Conservation (phyloP, 768 basidiomycete genomes). For the Pleurotus tuber-regium region DNA sequence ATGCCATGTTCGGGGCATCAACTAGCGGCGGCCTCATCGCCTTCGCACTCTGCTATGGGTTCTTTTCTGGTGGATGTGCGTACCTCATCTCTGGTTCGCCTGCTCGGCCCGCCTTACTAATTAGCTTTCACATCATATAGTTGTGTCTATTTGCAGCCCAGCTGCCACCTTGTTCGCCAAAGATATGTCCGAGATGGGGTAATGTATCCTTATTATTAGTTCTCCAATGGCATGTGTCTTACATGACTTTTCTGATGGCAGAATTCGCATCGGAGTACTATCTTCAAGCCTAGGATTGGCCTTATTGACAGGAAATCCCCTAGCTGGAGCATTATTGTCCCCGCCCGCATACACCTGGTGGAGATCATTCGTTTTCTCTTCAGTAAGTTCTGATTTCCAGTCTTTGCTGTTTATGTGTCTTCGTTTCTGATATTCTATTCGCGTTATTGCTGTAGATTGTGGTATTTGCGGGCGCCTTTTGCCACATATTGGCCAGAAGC, state of each 20-base stretch:
- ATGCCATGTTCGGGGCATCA: conserved; percentile 48
- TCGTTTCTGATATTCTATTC: background rate
- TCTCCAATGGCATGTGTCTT: background rate
- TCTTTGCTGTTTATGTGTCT: background rate
- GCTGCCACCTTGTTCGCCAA: conserved; percentile 35
- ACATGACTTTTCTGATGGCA: too few relatives aligned
- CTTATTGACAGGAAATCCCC: conserved; percentile 47
- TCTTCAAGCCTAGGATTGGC: conserved; percentile 44
- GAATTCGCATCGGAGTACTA: conserved; percentile 44
- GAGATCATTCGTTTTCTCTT: conserved; percentile 41
- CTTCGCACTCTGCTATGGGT: conserved; percentile 51
- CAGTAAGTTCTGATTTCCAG: conserved; percentile 26
- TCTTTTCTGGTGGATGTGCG: conserved; percentile 54
- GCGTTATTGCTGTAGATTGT: conserved; percentile 23
- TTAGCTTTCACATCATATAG: conserved; percentile 20
- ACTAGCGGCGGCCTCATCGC: conserved; percentile 37
- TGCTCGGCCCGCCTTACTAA: background rate
- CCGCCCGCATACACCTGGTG: conserved; percentile 36
- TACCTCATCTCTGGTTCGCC: conserved; percentile 2
- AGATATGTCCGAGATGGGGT: conserved; percentile 48
- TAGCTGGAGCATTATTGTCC: conserved; percentile 48
- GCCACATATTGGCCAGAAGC: conserved; percentile 30
- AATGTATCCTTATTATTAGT: conserved; percentile 12
- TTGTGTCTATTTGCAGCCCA: conserved; percentile 38
- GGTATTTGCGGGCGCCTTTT: conserved; percentile 31